A percentile compares a stretch with the other conserved stretches of the same genome.
These are phyloP conservation scores for Acer campestre DNA, from an alignment of 345 rosid genomes.

Conservation along the genomic window DNA sequence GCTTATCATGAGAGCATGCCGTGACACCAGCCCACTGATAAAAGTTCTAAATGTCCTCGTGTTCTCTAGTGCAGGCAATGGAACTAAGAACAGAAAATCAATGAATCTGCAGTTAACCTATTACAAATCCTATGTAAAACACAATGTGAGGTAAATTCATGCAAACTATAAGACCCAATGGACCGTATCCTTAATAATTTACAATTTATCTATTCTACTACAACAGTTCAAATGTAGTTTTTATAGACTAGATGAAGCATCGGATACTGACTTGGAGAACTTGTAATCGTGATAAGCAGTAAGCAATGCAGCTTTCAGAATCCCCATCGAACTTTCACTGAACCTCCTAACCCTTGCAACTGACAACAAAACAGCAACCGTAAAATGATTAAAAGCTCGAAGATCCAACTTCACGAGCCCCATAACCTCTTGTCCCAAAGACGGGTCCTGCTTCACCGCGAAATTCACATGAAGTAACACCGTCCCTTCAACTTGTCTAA, in stretches of 20 bases:
- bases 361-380: constrained; percentile 64
- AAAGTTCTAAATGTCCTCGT: background rate
- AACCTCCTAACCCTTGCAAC: constrained; percentile 76
- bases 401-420: constrained; percentile 60
- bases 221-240: background rate
- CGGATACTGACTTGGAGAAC: constrained; percentile 51
- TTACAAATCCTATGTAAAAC: background rate
- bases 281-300: constrained; percentile 61
- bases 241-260: background rate
- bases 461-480: constrained; percentile 86
- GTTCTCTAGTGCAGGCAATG: background rate
- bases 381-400: constrained; percentile 66
- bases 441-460: constrained; percentile 90
- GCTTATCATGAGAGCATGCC: background rate
- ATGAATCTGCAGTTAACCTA: background rate
- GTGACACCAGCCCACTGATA: background rate
- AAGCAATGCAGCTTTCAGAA: constrained; percentile 56
- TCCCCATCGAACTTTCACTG: constrained; percentile 52
- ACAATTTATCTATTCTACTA: background rate
- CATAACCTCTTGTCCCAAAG: constrained; percentile 72
- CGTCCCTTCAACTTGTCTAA: constrained; percentile 82
- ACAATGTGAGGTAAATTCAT: background rate
- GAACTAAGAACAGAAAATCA: background rate
- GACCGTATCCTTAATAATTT: background rate
- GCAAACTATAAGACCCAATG: background rate